A percentile compares a stretch with the other conserved stretches of the same genome.
These are phyloP conservation scores for Starmerella potacharoeniae DNA, from an alignment of 805 yeast species.

Conservation along the genomic window DNA sequence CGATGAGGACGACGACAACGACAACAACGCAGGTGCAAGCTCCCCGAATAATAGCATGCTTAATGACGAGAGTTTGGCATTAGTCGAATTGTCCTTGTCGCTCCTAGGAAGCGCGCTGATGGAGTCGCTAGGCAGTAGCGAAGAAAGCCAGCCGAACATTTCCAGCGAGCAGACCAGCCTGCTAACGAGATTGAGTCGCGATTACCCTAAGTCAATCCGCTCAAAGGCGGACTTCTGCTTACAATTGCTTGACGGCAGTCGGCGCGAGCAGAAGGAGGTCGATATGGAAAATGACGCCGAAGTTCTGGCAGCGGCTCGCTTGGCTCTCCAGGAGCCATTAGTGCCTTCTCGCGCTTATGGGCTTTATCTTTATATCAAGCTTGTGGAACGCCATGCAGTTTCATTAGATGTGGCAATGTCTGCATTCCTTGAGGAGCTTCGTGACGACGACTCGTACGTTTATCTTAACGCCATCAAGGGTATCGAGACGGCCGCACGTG, in stretches of 20 bases:
- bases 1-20: conserved; percentile 20
- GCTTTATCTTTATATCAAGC: conserved; percentile 46
- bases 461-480: conserved; percentile 79
- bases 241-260: conserved; percentile 13
- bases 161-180: conserved; percentile 4
- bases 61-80: conserved; percentile 20
- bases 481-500: conserved; percentile 34
- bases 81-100: conserved; percentile 27
- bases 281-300: conserved; percentile 11
- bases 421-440: conserved; percentile 51
- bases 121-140: conserved; percentile 20
- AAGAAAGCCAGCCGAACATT: conserved; percentile 11
- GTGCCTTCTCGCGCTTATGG: conserved; percentile 87
- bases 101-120: conserved; percentile 26
- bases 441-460: conserved; percentile 76
- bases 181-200: background rate
- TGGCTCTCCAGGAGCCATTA: conserved; percentile 60
- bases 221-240: conserved; percentile 20
- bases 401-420: conserved; percentile 42
- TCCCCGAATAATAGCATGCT: conserved; percentile 7
- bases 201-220: conserved; percentile 5
- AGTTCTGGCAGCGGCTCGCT: conserved; percentile 48
- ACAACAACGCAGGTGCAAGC: conserved; percentile 10
- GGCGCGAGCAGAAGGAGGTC: conserved; percentile 7
- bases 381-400: conserved; percentile 40